Percentiles rank a stretch among this genome's conserved stretches.
Conservation (phyloP, 805 yeast genomes). For the Saturnispora bothae region DNA sequence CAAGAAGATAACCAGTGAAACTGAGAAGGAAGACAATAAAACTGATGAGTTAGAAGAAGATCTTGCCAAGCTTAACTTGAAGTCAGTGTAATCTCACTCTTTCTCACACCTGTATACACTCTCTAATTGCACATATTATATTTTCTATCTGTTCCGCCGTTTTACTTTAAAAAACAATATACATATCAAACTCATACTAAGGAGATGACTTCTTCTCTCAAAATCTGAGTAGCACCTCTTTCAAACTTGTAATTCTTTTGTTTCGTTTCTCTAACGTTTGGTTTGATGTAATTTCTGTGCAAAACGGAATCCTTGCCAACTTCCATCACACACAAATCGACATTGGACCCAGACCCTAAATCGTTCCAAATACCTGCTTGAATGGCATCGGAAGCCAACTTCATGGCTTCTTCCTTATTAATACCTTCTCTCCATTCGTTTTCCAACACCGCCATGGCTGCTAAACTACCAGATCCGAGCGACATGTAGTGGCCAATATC, state of each 20-base stretch:
- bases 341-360: constrained; percentile 97
- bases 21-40: neutral
- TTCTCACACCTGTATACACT: no score
- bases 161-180: no score
- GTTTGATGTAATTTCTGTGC: constrained; percentile 79
- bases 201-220: constrained; percentile 56
- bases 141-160: neutral
- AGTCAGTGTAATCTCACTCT: no score
- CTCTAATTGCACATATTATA: no score
- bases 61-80: no score
- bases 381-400: constrained; percentile 83
- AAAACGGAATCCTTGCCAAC: constrained; percentile 78
- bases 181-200: constrained; percentile 60
- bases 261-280: constrained; percentile 79
- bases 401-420: constrained; percentile 83
- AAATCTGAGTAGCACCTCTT: constrained; percentile 88
- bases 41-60: neutral
- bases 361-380: constrained; percentile 99
- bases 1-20: no score
- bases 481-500: constrained; percentile 91
- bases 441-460: constrained; percentile 97
- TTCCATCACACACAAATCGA: constrained; percentile 96
- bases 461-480: constrained; percentile 92
- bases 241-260: constrained; percentile 75
- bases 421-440: constrained; percentile 73